A percentile compares a stretch with the other conserved stretches of the same genome.
Conservation (phyloP, 1,284 basidiomycete genomes). For the Marasmius fiardii region DNA sequence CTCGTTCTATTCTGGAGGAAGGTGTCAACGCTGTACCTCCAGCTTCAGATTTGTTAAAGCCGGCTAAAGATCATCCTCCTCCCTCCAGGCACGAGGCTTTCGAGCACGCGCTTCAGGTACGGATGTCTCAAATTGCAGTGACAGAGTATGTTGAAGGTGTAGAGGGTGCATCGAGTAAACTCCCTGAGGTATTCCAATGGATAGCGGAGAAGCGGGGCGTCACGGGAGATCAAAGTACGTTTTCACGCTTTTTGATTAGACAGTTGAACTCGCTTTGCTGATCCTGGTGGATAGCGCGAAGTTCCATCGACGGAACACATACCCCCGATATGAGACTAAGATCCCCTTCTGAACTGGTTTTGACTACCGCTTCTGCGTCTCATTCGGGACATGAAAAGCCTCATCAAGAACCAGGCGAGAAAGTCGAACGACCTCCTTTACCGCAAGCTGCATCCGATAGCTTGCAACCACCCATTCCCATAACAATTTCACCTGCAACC, state of each 20-base stretch:
- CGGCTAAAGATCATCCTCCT: slow-evolving; percentile 51
- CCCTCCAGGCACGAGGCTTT: slow-evolving; percentile 63
- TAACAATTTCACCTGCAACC: slow-evolving; percentile 34
- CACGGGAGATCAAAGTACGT: slow-evolving; percentile 34
- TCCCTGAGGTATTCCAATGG: slow-evolving; percentile 88
- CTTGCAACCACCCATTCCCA: slow-evolving; percentile 23
- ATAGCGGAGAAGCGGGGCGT: slow-evolving; percentile 60
- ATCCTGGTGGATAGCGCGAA: slow-evolving; percentile 6
- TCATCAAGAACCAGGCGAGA: slow-evolving; percentile 1
- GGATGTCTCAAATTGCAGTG: slow-evolving; percentile 85
- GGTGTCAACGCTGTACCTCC: slow-evolving; percentile 39
- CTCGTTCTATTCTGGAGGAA: slow-evolving; percentile 13
- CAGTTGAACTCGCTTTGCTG: neutral
- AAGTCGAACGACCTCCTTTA: neutral
- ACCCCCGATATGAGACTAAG: slow-evolving; percentile 19
- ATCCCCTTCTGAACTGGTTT: slow-evolving; percentile 21
- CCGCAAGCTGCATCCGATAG: neutral
- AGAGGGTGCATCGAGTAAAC: slow-evolving; percentile 79
- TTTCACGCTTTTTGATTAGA: neutral
- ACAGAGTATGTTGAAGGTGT: slow-evolving; percentile 85
- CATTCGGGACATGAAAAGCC: slow-evolving; percentile 19
- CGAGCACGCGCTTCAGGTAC: slow-evolving; percentile 79
- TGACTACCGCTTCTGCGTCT: slow-evolving; percentile 18
- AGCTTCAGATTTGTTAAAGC: slow-evolving; percentile 45
- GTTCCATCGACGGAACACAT: slow-evolving; percentile 11